Conservation (phyloP, 2,329 filamentous ascomycete species). For the Colletotrichum noveboracense region DNA sequence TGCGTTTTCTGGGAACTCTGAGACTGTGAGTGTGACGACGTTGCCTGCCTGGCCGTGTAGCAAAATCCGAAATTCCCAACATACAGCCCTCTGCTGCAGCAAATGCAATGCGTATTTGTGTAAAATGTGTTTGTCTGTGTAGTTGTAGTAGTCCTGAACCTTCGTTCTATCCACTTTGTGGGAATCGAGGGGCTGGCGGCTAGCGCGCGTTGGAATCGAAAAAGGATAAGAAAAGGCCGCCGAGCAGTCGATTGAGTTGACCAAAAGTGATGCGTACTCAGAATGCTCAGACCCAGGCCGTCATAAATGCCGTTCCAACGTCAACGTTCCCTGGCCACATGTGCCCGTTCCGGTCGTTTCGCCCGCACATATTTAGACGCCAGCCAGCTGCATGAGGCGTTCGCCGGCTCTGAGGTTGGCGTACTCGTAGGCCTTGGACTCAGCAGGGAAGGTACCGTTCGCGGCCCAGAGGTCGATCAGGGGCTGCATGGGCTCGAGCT, state of each 20-base stretch:
- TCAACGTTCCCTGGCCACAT: background rate
- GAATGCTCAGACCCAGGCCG: background rate
- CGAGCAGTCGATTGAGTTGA: background rate
- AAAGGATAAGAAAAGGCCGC: background rate
- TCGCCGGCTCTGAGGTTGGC: constrained; percentile 67
- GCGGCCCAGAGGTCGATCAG: constrained; percentile 90
- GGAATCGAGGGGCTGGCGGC: background rate
- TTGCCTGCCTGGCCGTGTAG: constrained; percentile 12
- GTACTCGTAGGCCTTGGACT: constrained; percentile 71
- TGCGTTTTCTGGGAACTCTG: background rate
- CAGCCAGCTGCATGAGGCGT: constrained; percentile 57
- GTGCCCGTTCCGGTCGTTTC: background rate
- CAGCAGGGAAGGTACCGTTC: constrained; percentile 84
- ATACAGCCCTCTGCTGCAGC: constrained; percentile 19
- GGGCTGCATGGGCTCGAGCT: constrained; percentile 95
- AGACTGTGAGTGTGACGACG: background rate
- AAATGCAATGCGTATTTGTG: constrained; percentile 18
- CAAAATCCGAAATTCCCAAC: constrained; percentile 21
- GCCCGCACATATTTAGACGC: constrained; percentile 22
- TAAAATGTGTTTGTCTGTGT: background rate
- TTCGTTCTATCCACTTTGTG: background rate
- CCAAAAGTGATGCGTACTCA: background rate
- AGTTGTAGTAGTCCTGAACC: background rate
- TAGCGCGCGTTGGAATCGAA: background rate
- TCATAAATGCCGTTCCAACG: background rate